Conservation (phyloP, 2,329 filamentous ascomycete genomes). For the Neobulgaria alba region DNA sequence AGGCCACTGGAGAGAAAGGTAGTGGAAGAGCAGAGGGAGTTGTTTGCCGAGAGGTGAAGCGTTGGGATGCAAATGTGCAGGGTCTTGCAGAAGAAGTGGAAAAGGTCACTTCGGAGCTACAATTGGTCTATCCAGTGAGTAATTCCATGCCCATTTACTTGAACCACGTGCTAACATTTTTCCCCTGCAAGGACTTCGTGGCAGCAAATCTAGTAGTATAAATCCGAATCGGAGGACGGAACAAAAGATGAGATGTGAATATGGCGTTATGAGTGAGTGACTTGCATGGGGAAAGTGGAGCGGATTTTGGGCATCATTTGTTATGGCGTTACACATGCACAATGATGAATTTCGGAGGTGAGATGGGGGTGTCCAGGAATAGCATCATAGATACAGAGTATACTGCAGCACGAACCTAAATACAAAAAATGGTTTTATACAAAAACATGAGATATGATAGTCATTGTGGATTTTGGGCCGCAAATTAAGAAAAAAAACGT, state of each 20-base stretch:
- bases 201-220: conserved; percentile 41
- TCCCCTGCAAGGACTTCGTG: conserved; percentile 45
- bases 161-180: conserved; percentile 13
- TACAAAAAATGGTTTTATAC: too few species aligned
- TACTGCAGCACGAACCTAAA: neutral
- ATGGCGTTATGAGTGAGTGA: conserved; percentile 18
- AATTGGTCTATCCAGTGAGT: conserved; percentile 68
- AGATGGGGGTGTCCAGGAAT: conserved; percentile 9
- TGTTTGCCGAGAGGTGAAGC: conserved; percentile 63
- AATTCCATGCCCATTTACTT: too few species aligned
- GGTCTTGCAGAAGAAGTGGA: conserved; percentile 84
- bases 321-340: conserved; percentile 20
- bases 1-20: conserved; percentile 60
- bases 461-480: neutral
- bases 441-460: neutral
- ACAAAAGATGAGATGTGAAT: neutral
- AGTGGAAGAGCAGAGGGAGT: conserved; percentile 56
- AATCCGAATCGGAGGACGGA: conserved; percentile 7
- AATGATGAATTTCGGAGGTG: too few species aligned
- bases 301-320: conserved; percentile 15
- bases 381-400: neutral
- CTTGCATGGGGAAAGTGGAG: conserved; percentile 8
- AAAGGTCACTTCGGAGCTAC: conserved; percentile 71
- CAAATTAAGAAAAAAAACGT: neutral
- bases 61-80: conserved; percentile 87